phyloP scores from a whole-genome alignment of 441 rosid genomes.

The Populus hybrid region DNA sequence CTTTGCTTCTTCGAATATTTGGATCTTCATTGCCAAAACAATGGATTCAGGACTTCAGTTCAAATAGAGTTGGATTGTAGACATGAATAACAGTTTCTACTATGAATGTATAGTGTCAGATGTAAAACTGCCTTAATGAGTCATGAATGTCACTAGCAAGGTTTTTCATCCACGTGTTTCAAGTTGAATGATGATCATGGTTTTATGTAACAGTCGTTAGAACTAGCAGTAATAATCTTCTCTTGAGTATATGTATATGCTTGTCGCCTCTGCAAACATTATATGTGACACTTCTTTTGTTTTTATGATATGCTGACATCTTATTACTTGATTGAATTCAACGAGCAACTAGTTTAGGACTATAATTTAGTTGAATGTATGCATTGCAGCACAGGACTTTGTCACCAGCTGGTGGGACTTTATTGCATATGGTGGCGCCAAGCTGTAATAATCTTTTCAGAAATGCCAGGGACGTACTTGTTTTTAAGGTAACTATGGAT shows the following conservation, averaged over 20 bases:
- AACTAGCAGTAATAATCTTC: background rate
- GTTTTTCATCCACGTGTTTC: background rate
- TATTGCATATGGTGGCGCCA: background rate
- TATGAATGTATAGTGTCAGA: background rate
- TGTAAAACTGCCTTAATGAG: background rate
- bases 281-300: background rate
- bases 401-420: background rate
- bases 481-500: background rate
- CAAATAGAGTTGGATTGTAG: background rate
- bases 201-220: background rate
- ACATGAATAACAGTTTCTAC: background rate
- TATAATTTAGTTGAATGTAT: background rate
- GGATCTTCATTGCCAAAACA: conserved; percentile 45
- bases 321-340: background rate
- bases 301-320: background rate
- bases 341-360: background rate
- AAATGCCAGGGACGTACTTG: background rate
- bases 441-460: background rate
- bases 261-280: background rate
- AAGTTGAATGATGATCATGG: background rate
- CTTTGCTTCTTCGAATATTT: conserved; percentile 42
- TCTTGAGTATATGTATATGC: background rate
- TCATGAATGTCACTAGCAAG: background rate
- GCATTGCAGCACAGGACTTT: background rate
- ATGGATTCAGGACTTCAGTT: conserved; percentile 20